Percentiles rank a stretch among this genome's conserved stretches.
Evolutionary conservation across 495 filamentous ascomycete genomes (phyloP).

Genomic region (Talaromyces ruber): DNA sequence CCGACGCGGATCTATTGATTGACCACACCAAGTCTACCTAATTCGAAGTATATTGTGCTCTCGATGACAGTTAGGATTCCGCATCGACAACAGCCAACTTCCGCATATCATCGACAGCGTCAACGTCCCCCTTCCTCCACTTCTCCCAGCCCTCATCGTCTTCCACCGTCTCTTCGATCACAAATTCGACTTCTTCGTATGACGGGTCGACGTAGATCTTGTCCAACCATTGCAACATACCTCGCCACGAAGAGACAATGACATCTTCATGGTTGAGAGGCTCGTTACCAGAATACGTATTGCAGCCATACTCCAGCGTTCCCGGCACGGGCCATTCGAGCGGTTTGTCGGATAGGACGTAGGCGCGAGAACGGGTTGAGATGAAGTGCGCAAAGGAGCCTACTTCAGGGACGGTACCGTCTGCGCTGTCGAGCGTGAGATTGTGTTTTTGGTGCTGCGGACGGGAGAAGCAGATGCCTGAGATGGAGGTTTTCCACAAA

Average conservation of each 20-base stretch:
- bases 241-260: slow-evolving; percentile 24
- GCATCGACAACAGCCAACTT: neutral
- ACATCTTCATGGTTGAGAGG: slow-evolving; percentile 29
- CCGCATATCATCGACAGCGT: slow-evolving; percentile 1
- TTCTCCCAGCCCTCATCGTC: neutral
- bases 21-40: too few species aligned
- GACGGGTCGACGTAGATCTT: slow-evolving; percentile 21
- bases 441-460: slow-evolving; percentile 17
- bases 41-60: too few species aligned
- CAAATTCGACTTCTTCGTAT: slow-evolving; percentile 16
- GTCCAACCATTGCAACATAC: slow-evolving; percentile 36
- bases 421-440: neutral
- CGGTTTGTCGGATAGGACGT: slow-evolving; percentile 41
- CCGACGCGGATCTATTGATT: too few species aligned
- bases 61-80: too few species aligned
- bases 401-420: slow-evolving; percentile 3
- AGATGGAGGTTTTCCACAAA: slow-evolving; percentile 23
- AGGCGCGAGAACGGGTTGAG: slow-evolving; percentile 50
- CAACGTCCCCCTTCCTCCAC: neutral
- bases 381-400: slow-evolving; percentile 26
- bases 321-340: slow-evolving; percentile 40
- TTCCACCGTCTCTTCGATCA: slow-evolving; percentile 5
- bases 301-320: slow-evolving; percentile 28
- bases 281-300: slow-evolving; percentile 41
- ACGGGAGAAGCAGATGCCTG: slow-evolving; percentile 23